Evolutionary conservation across 1,284 basidiomycete genomes (phyloP).

Genomic region (Marasmius oreades): DNA sequence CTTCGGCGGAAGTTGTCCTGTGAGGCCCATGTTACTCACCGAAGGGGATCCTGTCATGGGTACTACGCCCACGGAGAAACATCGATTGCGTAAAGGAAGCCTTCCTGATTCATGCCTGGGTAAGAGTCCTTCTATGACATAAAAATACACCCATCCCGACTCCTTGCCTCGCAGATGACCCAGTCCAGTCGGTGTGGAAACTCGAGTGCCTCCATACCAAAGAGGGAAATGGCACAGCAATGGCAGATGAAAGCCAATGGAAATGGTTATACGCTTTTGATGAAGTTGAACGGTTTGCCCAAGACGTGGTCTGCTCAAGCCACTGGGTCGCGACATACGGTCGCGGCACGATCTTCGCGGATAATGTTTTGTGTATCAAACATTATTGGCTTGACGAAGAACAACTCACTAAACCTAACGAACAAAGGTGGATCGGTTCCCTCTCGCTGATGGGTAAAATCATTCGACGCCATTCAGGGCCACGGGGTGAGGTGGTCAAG

Average conservation of each 20-base stretch:
- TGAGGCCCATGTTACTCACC: conserved; percentile 31
- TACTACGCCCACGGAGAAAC: conserved; percentile 26
- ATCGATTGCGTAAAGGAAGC: conserved; percentile 22
- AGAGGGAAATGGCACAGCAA: neutral
- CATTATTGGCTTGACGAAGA: neutral
- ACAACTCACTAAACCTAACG: neutral
- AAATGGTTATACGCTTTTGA: neutral
- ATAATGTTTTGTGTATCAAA: neutral
- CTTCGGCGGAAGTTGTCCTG: conserved; percentile 23
- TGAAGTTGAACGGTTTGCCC: neutral
- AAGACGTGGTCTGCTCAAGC: neutral
- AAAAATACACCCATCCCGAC: neutral
- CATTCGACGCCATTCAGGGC: neutral
- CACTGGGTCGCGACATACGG: neutral
- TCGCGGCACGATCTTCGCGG: neutral
- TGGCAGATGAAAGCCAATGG: neutral
- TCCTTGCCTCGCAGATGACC: neutral
- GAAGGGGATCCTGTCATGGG: conserved; percentile 24
- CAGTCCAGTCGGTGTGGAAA: neutral
- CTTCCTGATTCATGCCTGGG: conserved; percentile 25
- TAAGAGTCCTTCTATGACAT: conserved; percentile 9
- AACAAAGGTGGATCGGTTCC: neutral
- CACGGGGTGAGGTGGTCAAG: neutral
- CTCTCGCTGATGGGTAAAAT: neutral
- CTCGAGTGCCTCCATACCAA: neutral